Base-by-base conservation (phyloP, 192 early-diverging fungal genomes). In the Podila minutissima region DNA sequence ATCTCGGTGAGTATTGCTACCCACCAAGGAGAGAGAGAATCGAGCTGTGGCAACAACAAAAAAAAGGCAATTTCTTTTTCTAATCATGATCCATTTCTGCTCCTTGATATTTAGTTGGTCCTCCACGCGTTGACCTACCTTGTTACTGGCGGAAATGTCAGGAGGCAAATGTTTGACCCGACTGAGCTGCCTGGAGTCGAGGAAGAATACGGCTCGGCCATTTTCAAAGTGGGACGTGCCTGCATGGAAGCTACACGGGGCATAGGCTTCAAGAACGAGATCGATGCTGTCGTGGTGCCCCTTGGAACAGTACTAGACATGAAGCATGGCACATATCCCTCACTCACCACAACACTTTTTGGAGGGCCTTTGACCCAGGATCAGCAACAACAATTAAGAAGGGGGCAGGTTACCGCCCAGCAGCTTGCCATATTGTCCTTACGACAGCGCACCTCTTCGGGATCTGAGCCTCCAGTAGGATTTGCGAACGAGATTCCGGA, bases 171-270 rank as follows among this genome's bases (percentile, higher is more conserved):
- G 72, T 86, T 86, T 50, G 85, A 86, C 19, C 67, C 85, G 2
- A 71, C 71, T 26, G 75, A 71, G 3, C 59, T 86, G 69, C 85
- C 85, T 12, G 38, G 71, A 5, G 22, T 71, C 31, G 74, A 84
- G 28, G 78, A 86, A 62, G 85, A 86, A 57, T 86, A 83, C 65
- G 75, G 79, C 10, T 55, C 84, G 6, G 85, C 85, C 31, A 72
- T 86, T n/a, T 86, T 84, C 70, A 82, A 81, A 41, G 64, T 86
- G n/a, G 83, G 85, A 20, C 72, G 74, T 37, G 84, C 84, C 12
- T 85, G 84, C 41, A 75, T 86, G 59, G 85, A 86, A 63, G 83
- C 85, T 2, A 86, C 82, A 29, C 67, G 81, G 26, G 75, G 78
- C 9, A 75, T 83, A 37, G 85, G 85, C 26, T 83, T 78, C 59